phyloP scores from a whole-genome alignment of 352 stramenopile genomes.

The Phytophthora agathidicida region DNA sequence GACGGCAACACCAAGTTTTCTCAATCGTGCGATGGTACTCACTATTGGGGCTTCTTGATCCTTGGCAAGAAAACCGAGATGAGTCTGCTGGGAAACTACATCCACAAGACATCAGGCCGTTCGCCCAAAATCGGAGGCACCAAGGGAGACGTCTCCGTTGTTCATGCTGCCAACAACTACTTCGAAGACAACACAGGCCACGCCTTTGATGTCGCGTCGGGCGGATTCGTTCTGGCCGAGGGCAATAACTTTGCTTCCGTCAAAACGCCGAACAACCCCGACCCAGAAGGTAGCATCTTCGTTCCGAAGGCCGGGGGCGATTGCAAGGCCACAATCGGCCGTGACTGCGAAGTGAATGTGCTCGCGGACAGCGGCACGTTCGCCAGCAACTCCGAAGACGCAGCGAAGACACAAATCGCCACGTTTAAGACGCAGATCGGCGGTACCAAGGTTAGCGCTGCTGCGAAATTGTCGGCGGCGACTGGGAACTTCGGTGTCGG shows the following conservation, averaged over 20 bases:
- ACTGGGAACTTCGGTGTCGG: slow-evolving; percentile 24
- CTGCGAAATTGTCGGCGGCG: not conserved
- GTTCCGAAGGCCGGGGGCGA: slow-evolving; percentile 10
- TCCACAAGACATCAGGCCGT: slow-evolving; percentile 41
- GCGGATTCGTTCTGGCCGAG: slow-evolving; percentile 36
- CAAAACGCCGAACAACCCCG: slow-evolving; percentile 2
- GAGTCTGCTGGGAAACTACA: slow-evolving; percentile 38
- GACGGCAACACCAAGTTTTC: slow-evolving; percentile 45
- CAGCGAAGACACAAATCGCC: slow-evolving; percentile 2
- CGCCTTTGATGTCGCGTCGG: slow-evolving; percentile 35
- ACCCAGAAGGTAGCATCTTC: slow-evolving; percentile 17
- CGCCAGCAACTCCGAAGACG: slow-evolving; percentile 7
- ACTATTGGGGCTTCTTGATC: slow-evolving; percentile 48
- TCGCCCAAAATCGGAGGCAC: slow-evolving; percentile 31
- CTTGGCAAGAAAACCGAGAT: slow-evolving; percentile 26
- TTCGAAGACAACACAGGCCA: slow-evolving; percentile 41
- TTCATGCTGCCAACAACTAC: slow-evolving; percentile 49
- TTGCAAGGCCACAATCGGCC: slow-evolving; percentile 14
- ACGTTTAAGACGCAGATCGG: slow-evolving; percentile 13
- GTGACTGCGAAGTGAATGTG: slow-evolving; percentile 23
- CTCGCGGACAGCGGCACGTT: slow-evolving; percentile 11
- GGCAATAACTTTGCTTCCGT: slow-evolving; percentile 52
- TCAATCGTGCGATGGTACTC: slow-evolving; percentile 48
- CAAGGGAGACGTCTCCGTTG: slow-evolving; percentile 9
- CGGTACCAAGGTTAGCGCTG: slow-evolving; percentile 3